Percentiles rank a stretch among this genome's conserved stretches.
Evolutionary conservation across 2,329 filamentous ascomycete species (phyloP).

Genomic region (Tolypocladium pustulatum): DNA sequence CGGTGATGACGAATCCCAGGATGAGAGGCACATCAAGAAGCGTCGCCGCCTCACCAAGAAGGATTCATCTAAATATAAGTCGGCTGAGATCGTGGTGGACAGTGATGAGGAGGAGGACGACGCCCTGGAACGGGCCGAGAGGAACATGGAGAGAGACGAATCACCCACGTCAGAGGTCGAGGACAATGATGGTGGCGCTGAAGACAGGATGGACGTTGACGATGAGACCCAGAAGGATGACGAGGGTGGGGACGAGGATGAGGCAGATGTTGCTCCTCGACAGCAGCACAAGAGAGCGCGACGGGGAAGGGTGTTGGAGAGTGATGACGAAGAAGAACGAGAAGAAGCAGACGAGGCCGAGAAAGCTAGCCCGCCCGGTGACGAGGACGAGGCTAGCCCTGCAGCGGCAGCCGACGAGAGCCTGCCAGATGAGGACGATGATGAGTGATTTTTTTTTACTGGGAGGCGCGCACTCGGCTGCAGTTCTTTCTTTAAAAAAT

Average conservation of each 20-base stretch:
- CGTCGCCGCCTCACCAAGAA: slow-evolving; percentile 46
- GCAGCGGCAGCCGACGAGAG: slow-evolving; percentile 22
- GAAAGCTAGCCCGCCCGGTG: slow-evolving; percentile 9
- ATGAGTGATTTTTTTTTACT: not conserved
- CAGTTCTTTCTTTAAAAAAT: not conserved
- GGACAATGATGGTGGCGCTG: slow-evolving; percentile 23
- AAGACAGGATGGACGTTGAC: slow-evolving; percentile 44
- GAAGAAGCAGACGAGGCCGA: slow-evolving; percentile 6
- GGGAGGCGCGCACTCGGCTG: not conserved
- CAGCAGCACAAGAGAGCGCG: slow-evolving; percentile 35
- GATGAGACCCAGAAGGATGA: slow-evolving; percentile 28
- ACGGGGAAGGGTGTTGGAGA: slow-evolving; percentile 42
- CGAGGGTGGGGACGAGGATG: slow-evolving; percentile 42
- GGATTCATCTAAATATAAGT: slow-evolving; percentile 63
- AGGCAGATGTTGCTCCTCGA: slow-evolving; percentile 19
- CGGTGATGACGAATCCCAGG: slow-evolving; percentile 29
- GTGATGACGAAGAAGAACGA: slow-evolving; percentile 36
- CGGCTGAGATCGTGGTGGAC: slow-evolving; percentile 71
- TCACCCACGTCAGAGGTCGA: slow-evolving; percentile 24
- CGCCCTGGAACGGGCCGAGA: slow-evolving; percentile 34
- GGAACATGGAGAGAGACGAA: slow-evolving; percentile 25
- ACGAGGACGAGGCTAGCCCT: slow-evolving; percentile 15
- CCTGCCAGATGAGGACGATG: slow-evolving; percentile 25
- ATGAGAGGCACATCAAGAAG: slow-evolving; percentile 45
- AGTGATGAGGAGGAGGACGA: slow-evolving; percentile 51